A percentile compares a stretch with the other conserved stretches of the same genome.
Evolutionary conservation across 345 rosid species (phyloP).

Genomic region (Conringia planisiliqua): DNA sequence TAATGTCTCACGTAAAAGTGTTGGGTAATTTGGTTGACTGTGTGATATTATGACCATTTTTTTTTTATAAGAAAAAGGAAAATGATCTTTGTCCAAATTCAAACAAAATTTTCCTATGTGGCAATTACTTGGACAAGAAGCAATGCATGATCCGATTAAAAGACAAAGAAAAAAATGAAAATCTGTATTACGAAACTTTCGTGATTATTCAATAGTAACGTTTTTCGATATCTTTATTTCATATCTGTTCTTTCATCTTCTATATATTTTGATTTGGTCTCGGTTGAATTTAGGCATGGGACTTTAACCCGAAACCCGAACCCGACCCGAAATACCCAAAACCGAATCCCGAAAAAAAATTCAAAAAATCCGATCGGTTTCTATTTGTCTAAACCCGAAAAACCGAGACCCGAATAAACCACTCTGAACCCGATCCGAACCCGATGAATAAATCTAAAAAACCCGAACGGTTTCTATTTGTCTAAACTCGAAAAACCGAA

Average conservation of each 20-base stretch:
- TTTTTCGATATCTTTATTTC: not conserved
- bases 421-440: too few relatives aligned
- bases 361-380: too few relatives aligned
- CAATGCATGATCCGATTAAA: not conserved
- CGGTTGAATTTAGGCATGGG: too few relatives aligned
- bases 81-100: not conserved
- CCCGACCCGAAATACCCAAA: too few relatives aligned
- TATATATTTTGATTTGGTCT: not conserved
- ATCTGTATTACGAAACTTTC: not conserved
- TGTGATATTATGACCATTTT: not conserved
- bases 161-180: not conserved
- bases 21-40: not conserved
- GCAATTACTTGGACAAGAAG: conserved; percentile 17
- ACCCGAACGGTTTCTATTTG: too few relatives aligned
- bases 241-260: not conserved
- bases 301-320: too few relatives aligned
- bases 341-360: too few relatives aligned
- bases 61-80: not conserved
- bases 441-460: too few relatives aligned
- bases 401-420: too few relatives aligned
- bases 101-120: not conserved
- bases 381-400: too few relatives aligned
- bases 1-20: not conserved
- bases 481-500: too few relatives aligned
- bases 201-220: not conserved